Evolutionary conservation across 441 rosid genomes (phyloP), one percentile per base, ranked within the genome.

Genomic region (Euphorbia schlechtendalii): DNA sequence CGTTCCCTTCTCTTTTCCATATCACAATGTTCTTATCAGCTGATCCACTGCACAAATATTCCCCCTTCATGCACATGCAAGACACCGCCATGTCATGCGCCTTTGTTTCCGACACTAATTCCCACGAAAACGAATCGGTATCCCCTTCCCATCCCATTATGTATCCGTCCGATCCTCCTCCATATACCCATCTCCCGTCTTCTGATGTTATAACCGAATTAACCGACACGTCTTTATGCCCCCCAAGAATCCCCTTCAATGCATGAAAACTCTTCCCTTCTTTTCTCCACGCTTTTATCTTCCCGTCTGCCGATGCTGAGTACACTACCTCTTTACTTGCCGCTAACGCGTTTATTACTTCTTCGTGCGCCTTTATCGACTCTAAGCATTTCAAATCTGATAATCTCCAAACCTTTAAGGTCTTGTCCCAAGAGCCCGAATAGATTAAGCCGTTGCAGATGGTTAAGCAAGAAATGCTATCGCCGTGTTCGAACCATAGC

Each of bases 361-460:
- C 98, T 43, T 89, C 96, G 49, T 92, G 98, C 27, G 98, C 98
- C 60, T 82, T 83, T 25, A 92, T 92, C 14, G 98, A 92, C 38
- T 92, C 98, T 72, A 92, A 62, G 34, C 98, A 92, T 81, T 87
- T 89, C 59, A 92, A 77, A 78, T 89, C 98, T 0, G 89, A 81
- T 18, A 86, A 25, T 68, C 95, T 83, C 98, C 98, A 92, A 4
- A 92, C 93, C 69, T 92, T 92, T 2, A 92, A 80, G 13, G 93
- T 86, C 74, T 84, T 92, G 46, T 92, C 98, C 98, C 98, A 89
- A 1, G 96, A 89, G 3, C 98, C 98, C 0, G 98, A 92, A 72
- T 89, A 92, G 43, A 92, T 73, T 32, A 89, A 73, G 18, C 90
- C 89, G 0, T 74, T 69, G 61, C 53, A 69, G 8, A 84, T 83